A percentile compares a stretch with the other conserved stretches of the same genome.
Conservation (phyloP, 1,284 basidiomycete genomes). For the Ustilago curta region DNA sequence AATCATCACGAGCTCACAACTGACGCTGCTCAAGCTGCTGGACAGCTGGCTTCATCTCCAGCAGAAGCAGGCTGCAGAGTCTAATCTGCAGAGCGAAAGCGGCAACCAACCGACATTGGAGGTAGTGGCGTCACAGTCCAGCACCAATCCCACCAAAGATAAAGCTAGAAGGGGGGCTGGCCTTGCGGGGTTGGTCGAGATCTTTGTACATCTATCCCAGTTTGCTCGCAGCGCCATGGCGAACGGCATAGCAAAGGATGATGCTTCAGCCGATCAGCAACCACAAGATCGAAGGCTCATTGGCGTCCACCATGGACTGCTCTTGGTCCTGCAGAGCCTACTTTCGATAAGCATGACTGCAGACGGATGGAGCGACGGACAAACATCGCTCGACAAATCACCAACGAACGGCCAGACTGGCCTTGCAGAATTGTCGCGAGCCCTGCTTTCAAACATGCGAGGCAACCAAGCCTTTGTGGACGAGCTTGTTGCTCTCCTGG, state of each 20-base stretch:
- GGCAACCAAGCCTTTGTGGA: conserved; percentile 15
- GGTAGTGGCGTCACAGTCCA: neutral
- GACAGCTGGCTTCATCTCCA: conserved; percentile 48
- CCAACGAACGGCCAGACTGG: neutral
- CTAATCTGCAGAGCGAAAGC: neutral
- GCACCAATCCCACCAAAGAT: neutral
- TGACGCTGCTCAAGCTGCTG: conserved; percentile 51
- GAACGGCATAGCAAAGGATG: conserved; percentile 23
- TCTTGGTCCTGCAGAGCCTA: conserved; percentile 46
- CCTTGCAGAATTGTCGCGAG: conserved; percentile 12
- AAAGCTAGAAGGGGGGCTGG: conserved; percentile 6
- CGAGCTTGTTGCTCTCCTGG: conserved; percentile 39
- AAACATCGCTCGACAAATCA: neutral
- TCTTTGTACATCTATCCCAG: conserved; percentile 25
- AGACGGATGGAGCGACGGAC: conserved; percentile 28
- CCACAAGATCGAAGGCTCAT: conserved; percentile 43
- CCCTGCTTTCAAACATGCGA: conserved; percentile 22
- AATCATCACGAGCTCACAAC: conserved; percentile 42
- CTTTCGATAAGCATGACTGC: conserved; percentile 48
- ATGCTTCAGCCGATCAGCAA: conserved; percentile 19
- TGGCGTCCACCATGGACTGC: conserved; percentile 44
- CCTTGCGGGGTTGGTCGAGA: conserved; percentile 21
- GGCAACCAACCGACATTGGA: neutral
- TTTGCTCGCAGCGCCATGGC: conserved; percentile 48
- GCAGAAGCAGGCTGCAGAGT: conserved; percentile 17